Evolutionary conservation across 306 rosid genomes (phyloP), one percentile per base, ranked within the genome.

Genomic region (Gleditsia sinensis): DNA sequence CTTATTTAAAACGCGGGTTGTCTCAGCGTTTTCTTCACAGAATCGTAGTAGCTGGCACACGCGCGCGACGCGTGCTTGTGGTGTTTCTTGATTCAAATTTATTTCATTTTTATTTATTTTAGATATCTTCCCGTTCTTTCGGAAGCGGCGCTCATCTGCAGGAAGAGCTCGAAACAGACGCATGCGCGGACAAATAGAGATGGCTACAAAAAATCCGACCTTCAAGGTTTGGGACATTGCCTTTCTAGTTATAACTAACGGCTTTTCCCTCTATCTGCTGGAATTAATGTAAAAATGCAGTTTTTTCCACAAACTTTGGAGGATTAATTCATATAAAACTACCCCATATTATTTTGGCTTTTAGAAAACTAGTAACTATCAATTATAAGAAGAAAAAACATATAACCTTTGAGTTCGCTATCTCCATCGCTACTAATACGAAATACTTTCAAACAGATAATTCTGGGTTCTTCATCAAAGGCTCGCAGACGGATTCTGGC

Each of bases 401-500:
- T 17, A 20, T 30, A 57, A 21, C 46, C 3, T 4, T 5, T 50
- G 54, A 28, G 48, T 33, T 54, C 17, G 49, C 14, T 46, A 45
- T 64, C 34, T 63, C 51, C 9, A 21, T 63, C 21, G 16, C 27
- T 48, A 33, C 63, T 56, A 32, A 56, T 14, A n/a, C 24, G 43
- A 59, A 34, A 34, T 70, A 36, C 51, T 71, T 55, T 16, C 32
- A 53, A 24, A 70, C 67, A 94, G 97, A 84, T 94, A 81, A 91
- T 91, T 40, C 75, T 94, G 81, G 96, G 97, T 20, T 94, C 96
- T 34, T 90, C 96, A 33, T 94, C 98, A 1, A 87, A 84, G 84
- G 96, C 97, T 60, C 97, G 97, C 32, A 84, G 77, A 54, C 78
- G 80, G 33, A 88, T 94, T 84, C 90, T 94, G 10, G 63, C 85